Evolutionary conservation across 768 basidiomycete species (phyloP).

Genomic region (Agaricus sinodeliciosus): DNA sequence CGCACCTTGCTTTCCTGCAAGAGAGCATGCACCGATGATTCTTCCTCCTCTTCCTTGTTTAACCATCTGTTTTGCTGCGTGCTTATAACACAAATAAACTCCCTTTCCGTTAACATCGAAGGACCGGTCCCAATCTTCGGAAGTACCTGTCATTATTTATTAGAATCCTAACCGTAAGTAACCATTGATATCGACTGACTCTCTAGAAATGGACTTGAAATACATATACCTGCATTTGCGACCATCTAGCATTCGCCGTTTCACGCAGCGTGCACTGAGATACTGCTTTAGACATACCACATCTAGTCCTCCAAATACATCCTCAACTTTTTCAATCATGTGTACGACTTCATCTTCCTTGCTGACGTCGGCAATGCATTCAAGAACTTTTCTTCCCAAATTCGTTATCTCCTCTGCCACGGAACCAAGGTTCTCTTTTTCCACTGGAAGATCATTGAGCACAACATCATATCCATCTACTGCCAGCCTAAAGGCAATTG

Average conservation of each 20-base stretch:
- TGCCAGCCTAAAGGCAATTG: conserved; percentile 38
- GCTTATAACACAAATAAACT: conserved; percentile 55
- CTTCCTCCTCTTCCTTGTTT: conserved; percentile 47
- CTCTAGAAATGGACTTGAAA: conserved; percentile 8
- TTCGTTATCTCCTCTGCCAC: conserved; percentile 10
- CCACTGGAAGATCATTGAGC: conserved; percentile 28
- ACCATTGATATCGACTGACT: neutral
- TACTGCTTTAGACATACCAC: conserved; percentile 11
- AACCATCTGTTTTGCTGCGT: conserved; percentile 56
- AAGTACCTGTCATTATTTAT: conserved; percentile 18
- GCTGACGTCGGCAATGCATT: conserved; percentile 14
- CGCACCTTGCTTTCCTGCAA: conserved; percentile 23
- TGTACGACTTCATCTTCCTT: conserved; percentile 14
- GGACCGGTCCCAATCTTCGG: conserved; percentile 32
- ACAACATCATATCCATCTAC: conserved; percentile 35
- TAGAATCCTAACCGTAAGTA: neutral
- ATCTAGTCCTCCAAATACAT: conserved; percentile 15
- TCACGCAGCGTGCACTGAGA: neutral
- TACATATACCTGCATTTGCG: conserved; percentile 9
- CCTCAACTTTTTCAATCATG: conserved; percentile 12
- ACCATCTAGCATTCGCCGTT: conserved; percentile 4
- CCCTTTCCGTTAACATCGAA: conserved; percentile 51
- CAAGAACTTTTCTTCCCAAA: conserved; percentile 10
- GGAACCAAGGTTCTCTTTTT: conserved; percentile 8
- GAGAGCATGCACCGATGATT: conserved; percentile 42